A percentile compares a stretch with the other conserved stretches of the same genome.
Conservation (phyloP, 164 flowering plant genomes). For the Tetrastigma voinierianum region DNA sequence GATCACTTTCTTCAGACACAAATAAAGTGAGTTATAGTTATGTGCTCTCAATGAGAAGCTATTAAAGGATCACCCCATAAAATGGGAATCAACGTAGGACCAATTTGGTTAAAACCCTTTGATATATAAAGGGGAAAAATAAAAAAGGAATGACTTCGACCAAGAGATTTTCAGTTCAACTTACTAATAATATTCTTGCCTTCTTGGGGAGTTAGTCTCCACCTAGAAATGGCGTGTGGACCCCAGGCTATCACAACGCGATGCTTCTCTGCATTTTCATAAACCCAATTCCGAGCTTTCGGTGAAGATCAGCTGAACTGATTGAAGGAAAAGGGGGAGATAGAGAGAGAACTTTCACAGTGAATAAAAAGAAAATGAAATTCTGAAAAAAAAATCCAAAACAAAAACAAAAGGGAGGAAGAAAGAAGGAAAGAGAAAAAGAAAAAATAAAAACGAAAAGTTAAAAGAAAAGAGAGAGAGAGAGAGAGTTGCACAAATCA, state of each 20-base stretch:
- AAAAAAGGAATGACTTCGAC: not conserved
- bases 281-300: not conserved
- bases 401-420: not conserved
- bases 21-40: not conserved
- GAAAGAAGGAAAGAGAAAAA: not conserved
- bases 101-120: not conserved
- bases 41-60: not conserved
- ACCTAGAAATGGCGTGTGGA: not conserved
- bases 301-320: not conserved
- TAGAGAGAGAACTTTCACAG: not conserved
- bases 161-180: not conserved
- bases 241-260: conserved; percentile 1
- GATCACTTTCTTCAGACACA: conserved; percentile 1
- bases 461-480: not conserved
- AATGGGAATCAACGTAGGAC: not conserved
- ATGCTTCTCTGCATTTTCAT: not conserved
- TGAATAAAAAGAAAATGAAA: not conserved
- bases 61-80: not conserved
- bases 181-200: no score
- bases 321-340: not conserved
- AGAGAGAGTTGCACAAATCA: conserved; percentile 34
- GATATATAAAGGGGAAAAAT: not conserved
- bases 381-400: not conserved
- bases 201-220: not conserved
- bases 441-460: not conserved